These are phyloP conservation scores for Tolypocladium inflatum DNA, from an alignment of 2,329 filamentous ascomycete genomes.

Conservation along the genomic window DNA sequence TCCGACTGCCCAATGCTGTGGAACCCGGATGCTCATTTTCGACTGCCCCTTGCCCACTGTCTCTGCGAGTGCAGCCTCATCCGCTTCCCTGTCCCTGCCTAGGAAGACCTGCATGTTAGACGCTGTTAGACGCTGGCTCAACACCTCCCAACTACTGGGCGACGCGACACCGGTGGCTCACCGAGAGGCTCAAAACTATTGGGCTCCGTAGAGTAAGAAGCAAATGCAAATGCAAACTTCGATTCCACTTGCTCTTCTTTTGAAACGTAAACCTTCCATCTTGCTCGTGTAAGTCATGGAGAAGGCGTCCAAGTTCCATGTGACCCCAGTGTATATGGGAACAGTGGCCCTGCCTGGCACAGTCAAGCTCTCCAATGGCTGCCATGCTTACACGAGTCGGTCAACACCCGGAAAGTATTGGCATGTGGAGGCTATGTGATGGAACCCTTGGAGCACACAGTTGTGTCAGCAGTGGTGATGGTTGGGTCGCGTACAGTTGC, in stretches of 20 bases:
- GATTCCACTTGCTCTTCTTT: not conserved
- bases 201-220: too few relatives aligned
- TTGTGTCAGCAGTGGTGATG: not conserved
- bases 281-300: not conserved
- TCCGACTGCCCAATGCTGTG: too few relatives aligned
- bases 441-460: not conserved
- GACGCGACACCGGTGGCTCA: too few relatives aligned
- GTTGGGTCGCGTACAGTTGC: not conserved
- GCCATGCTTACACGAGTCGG: not conserved
- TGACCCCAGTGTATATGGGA: not conserved
- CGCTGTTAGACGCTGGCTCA: not conserved
- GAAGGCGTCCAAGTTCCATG: not conserved
- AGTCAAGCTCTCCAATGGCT: not conserved
- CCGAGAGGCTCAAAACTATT: too few relatives aligned
- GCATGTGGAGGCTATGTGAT: too few relatives aligned
- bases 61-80: not conserved
- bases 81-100: too few relatives aligned
- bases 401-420: not conserved
- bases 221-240: too few relatives aligned
- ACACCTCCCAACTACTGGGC: not conserved
- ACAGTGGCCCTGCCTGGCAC: not conserved
- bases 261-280: not conserved
- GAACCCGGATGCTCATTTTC: too few relatives aligned
- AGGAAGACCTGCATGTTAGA: too few relatives aligned
- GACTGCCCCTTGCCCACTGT: not conserved